Conservation (phyloP, 305 asterid species). For the Nicotiana rustica region DNA sequence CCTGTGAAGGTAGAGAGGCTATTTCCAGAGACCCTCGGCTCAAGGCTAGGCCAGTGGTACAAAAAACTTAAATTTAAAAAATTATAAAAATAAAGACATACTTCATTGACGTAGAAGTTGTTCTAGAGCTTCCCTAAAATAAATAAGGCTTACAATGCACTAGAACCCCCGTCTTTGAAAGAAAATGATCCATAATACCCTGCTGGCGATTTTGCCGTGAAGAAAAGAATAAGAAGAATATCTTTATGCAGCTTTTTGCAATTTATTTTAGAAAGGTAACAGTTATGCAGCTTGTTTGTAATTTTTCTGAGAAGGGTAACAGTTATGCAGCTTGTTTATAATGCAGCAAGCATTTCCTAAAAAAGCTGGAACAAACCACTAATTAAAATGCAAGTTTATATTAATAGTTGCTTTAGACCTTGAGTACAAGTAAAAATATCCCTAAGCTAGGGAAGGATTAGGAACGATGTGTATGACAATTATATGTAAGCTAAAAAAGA, state of each 20-base stretch:
- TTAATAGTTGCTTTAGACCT: not conserved
- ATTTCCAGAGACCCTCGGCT: too few relatives aligned
- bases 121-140: too few relatives aligned
- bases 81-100: not conserved
- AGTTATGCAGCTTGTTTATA: not conserved
- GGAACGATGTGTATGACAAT: not conserved
- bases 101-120: too few relatives aligned
- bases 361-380: not conserved
- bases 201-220: not conserved
- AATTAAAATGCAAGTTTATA: conserved; percentile 1
- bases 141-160: not conserved
- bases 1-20: too few relatives aligned
- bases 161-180: not conserved
- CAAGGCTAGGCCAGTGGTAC: not conserved
- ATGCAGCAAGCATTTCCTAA: not conserved
- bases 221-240: not conserved
- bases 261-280: too few relatives aligned
- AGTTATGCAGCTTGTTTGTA: not conserved
- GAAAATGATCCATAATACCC: not conserved
- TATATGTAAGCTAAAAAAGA: not conserved
- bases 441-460: not conserved
- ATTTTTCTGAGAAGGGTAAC: too few relatives aligned
- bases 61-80: not conserved
- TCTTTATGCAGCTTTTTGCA: not conserved
- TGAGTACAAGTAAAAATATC: not conserved